These are phyloP conservation scores for Kalmanozyma brasiliensis DNA, from an alignment of 1,284 basidiomycete genomes.

Conservation along the genomic window DNA sequence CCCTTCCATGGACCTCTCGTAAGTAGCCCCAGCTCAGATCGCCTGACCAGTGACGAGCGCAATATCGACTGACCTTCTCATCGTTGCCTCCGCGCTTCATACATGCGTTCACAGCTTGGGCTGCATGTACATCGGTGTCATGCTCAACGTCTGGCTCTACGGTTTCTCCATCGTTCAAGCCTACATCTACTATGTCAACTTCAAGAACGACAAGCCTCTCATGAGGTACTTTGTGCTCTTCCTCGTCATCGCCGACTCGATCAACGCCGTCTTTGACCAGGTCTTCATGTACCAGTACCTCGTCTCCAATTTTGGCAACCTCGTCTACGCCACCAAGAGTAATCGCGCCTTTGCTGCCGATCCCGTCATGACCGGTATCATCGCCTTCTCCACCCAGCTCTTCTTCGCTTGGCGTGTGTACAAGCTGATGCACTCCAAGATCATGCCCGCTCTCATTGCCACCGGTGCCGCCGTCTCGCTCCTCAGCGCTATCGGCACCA, in stretches of 20 bases:
- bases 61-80: background rate
- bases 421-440: slow-evolving; percentile 54
- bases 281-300: slow-evolving; percentile 62
- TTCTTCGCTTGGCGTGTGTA: slow-evolving; percentile 65
- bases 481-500: slow-evolving; percentile 55
- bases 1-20: slow-evolving; percentile 42
- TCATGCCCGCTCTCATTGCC: slow-evolving; percentile 50
- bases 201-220: slow-evolving; percentile 55
- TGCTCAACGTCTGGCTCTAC: slow-evolving; percentile 60
- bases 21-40: slow-evolving; percentile 5
- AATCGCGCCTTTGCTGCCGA: slow-evolving; percentile 55
- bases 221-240: slow-evolving; percentile 60
- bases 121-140: slow-evolving; percentile 60
- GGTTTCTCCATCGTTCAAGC: slow-evolving; percentile 61
- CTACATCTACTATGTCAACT: slow-evolving; percentile 60
- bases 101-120: slow-evolving; percentile 44
- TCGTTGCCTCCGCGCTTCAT: background rate
- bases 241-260: slow-evolving; percentile 46
- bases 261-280: slow-evolving; percentile 52
- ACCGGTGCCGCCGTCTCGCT: slow-evolving; percentile 41
- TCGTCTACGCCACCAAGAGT: slow-evolving; percentile 38
- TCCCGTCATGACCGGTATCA: slow-evolving; percentile 57
- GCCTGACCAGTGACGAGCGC: background rate
- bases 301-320: slow-evolving; percentile 59
- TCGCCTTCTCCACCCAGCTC: slow-evolving; percentile 56